Evolutionary conservation across 1,284 basidiomycete genomes (phyloP), one percentile per base, ranked within the genome.

Genomic region (Pholiota adiposa): DNA sequence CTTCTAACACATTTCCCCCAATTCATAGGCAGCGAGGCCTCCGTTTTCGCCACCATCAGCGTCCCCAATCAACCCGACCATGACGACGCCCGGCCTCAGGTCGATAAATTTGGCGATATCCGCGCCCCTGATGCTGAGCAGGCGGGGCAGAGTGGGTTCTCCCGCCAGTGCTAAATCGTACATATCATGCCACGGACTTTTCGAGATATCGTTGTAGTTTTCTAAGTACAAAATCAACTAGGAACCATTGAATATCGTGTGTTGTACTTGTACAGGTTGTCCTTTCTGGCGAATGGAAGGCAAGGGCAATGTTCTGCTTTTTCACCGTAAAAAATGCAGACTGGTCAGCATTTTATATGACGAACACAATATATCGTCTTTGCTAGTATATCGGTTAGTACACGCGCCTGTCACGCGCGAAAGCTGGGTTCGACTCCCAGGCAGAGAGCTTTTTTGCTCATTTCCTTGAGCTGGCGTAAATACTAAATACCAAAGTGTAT

Each of bases 41-140:
- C 41, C 25, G 51, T 67, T n/a, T 64, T 68, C 36, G 66, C 62
- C 3, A 59, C 61, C 14, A 46, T 68, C 14, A 64, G 66, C 19
- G 63, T 61, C 18, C 36, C 69, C 3, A 69, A 73, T 52, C 74
- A 77, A 31, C 75, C 75, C 12, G 77, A 77, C 41, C 67, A 70
- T 33, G 71, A 72, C 8, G 74, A 77, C 57, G 76, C 68, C 27
- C 69, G 76, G 27, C 77, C 76, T 8, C 68, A 74, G 12, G 71
- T 71, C 51, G 63, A 63, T 4, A 79, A 79, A 54, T 78, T 79
- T 58, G 72, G 70, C 12, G 68, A 70, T 53, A 68, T 55, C 7
- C 54, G 59, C 18, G 62, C 65, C 11, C 46, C 58, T 23, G 63
- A 56, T 8, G 62, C 44, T 44, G 58, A 57, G 12, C 62, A 53